phyloP scores from a whole-genome alignment of 2,329 filamentous ascomycete genomes.

The Dactylellina haptotyla region DNA sequence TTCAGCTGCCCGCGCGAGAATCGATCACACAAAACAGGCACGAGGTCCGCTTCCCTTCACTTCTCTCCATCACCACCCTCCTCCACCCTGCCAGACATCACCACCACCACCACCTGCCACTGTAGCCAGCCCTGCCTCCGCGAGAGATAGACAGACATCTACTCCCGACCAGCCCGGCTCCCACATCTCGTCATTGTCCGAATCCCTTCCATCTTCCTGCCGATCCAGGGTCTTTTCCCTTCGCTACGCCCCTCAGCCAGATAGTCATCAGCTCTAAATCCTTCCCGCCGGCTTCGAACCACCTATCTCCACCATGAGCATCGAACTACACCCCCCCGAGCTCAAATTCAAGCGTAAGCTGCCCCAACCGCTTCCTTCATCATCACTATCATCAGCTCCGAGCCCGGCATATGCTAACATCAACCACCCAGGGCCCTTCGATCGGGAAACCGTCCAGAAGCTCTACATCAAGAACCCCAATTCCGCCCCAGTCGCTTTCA shows the following conservation, averaged over 20 bases:
- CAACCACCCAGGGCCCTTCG: conserved; percentile 70
- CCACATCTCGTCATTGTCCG: conserved; percentile 18
- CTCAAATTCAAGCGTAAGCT: conserved; percentile 89
- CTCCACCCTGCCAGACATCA: neutral
- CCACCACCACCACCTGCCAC: neutral
- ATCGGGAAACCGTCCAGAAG: conserved; percentile 72
- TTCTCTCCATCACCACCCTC: neutral
- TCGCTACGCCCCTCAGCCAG: neutral
- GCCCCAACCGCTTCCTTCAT: conserved; percentile 62
- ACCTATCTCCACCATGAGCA: conserved; percentile 77
- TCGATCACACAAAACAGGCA: conserved; percentile 52
- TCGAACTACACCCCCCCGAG: conserved; percentile 91
- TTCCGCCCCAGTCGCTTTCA: conserved; percentile 73
- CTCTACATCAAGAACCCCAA: conserved; percentile 74
- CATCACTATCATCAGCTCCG: conserved; percentile 60
- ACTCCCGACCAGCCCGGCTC: conserved; percentile 12
- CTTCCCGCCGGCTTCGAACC: conserved; percentile 28
- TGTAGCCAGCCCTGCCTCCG: neutral
- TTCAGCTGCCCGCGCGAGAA: conserved; percentile 29
- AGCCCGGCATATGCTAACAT: conserved; percentile 6
- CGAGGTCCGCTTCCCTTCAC: conserved; percentile 24
- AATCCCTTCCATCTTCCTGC: conserved; percentile 2
- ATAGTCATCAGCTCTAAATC: neutral
- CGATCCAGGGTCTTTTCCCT: conserved; percentile 5
- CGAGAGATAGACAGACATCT: neutral